Evolutionary conservation across 2,329 filamentous ascomycete genomes (phyloP), one percentile per base, ranked within the genome.

Genomic region (Calonectria pteridis): DNA sequence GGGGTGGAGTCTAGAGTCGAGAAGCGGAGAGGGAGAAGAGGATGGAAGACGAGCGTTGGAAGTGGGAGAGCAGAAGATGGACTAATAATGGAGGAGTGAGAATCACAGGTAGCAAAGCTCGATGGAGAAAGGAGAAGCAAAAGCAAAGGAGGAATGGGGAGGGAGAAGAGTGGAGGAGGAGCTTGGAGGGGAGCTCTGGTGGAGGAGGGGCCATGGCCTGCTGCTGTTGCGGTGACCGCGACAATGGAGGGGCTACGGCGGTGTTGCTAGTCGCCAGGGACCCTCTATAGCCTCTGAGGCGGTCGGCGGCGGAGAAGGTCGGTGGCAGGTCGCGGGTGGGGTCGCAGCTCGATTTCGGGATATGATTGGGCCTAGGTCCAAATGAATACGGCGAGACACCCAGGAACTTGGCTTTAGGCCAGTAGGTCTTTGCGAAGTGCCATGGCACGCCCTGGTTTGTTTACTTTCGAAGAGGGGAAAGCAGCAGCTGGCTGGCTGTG

Each of bases 191-290:
- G 71, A 70, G 73, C 73, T 69, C 65, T 67, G 75, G 66, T 53
- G 58, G 72, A 77, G 76, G 77, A 78, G 77, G 77, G 77, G 77
- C 73, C 76, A 68, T 35, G 69, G 53, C 26, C 53, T 63, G 67
- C 43, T 43, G 67, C 75, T 75, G 78, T 81, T 79, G 78, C 80
- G 82, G 82, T 83, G 80, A 83, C 79, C 79, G 67, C 59, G 67
- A 69, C 55, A 58, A 81, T 83, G 78, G 82, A 83, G 82, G 82
- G 81, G 82, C 80, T 79, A 49, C 67, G 66, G 77, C 77, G 75
- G 77, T 79, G 76, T 77, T 77, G 69, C 69, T 75, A 55, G 66
- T 55, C 51, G 37, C 14, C 66, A 53, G 66, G 66, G 66, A 68
- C 53, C 66, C 50, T 53, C 51, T 53, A 28, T 40, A 68, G 66